Percentiles rank a stretch among this genome's conserved stretches.
Conservation (phyloP, 2,329 filamentous ascomycete genomes). For the Penicillium thymicola region DNA sequence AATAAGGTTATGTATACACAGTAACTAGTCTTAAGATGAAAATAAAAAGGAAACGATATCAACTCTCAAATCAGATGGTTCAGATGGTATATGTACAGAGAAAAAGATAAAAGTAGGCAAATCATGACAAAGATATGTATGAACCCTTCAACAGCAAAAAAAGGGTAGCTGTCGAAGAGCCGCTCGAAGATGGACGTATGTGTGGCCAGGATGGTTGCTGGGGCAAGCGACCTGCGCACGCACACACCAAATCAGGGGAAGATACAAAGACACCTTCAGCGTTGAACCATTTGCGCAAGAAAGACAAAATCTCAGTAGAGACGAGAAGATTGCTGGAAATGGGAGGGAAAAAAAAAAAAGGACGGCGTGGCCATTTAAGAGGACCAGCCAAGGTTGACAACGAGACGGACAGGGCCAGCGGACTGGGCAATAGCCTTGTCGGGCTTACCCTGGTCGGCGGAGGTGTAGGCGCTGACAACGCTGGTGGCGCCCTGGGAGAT, state of each 20-base stretch:
- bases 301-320: constrained; percentile 11
- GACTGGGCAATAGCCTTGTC: constrained; percentile 30
- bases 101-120: constrained; percentile 14
- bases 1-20: neutral
- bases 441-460: constrained; percentile 24
- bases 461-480: constrained; percentile 35
- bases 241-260: constrained; percentile 6
- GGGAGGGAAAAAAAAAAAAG: neutral
- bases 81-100: constrained; percentile 28
- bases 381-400: constrained; percentile 31
- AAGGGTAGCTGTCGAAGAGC: constrained; percentile 5
- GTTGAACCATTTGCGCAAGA: constrained; percentile 18
- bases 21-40: neutral
- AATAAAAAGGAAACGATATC: constrained; percentile 15
- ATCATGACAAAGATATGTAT: constrained; percentile 21
- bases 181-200: constrained; percentile 4
- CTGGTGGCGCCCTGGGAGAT: constrained; percentile 24
- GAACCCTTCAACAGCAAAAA: constrained; percentile 4
- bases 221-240: constrained; percentile 9
- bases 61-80: constrained; percentile 20
- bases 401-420: constrained; percentile 32
- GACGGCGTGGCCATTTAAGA: constrained; percentile 10
- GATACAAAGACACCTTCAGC: constrained; percentile 6
- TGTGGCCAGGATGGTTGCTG: constrained; percentile 5
- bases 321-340: constrained; percentile 7